A percentile compares a stretch with the other conserved stretches of the same genome.
These are phyloP conservation scores for Plasmodium gonderi DNA, from an alignment of 169 alveolate species.

Conservation along the genomic window DNA sequence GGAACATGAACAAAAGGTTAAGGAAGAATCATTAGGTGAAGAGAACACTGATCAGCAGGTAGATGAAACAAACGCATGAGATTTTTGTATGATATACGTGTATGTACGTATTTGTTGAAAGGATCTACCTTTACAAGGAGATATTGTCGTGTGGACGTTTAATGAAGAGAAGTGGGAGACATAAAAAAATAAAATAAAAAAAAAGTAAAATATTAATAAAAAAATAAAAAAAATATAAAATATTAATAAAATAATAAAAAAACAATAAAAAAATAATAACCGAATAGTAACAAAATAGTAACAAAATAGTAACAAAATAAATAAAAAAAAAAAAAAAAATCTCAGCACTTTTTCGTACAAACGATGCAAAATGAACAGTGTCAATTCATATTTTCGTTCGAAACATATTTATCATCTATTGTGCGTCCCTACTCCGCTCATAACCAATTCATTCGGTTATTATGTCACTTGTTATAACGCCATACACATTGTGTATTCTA, in stretches of 20 bases:
- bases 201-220: not conserved
- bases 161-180: not conserved
- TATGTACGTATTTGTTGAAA: not conserved
- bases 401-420: not conserved
- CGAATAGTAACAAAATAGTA: too few relatives aligned
- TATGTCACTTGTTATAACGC: not conserved
- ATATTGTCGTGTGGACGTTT: not conserved
- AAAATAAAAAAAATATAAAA: not conserved
- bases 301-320: too few relatives aligned
- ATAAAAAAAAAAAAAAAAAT: not conserved
- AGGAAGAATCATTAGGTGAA: not conserved
- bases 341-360: not conserved
- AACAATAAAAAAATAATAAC: too few relatives aligned
- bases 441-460: not conserved
- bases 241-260: not conserved
- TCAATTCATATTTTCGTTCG: not conserved
- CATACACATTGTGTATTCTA: not conserved
- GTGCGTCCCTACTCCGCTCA: not conserved
- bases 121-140: not conserved
- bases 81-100: not conserved
- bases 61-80: not conserved
- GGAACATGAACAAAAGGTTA: slow-evolving; percentile 10
- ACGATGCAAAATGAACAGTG: not conserved
- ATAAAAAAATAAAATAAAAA: not conserved
- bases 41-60: not conserved